Evolutionary conservation across 495 filamentous ascomycete species (phyloP), one percentile per base, ranked within the genome.

Genomic region (Niebla homalea): DNA sequence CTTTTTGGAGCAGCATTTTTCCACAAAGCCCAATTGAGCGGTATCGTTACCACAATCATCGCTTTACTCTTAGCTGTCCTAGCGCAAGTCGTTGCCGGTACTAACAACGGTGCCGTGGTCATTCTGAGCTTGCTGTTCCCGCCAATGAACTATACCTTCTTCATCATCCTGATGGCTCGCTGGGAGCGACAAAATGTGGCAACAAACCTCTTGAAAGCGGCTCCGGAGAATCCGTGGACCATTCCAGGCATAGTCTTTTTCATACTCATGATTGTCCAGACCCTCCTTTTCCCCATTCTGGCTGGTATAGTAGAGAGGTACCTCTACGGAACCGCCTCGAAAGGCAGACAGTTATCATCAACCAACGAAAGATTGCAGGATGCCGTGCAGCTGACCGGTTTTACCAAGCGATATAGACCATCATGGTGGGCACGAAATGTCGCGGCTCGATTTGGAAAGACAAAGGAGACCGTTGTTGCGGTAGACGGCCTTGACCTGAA

Each of bases 391-490:
- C 66, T 93, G 0, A 68, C 75, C 0, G 69, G 65, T 3, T 87
- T 92, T 50, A 83, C 78, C 15, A 93, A 93, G 65, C 64, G 77
- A 16, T 94, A 90, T 57, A 64, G 61, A 26, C 85, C 87, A 0
- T 77, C 73, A 43, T 73, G 73, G 66, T 66, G 85, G 42, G 70
- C 70, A 4, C 72, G 76, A 14, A 59, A 62, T 22, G 42, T 71
- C 43, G 61, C 62, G 11, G 42, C 44, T 2, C 49, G 75, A 18
- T 77, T 87, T 52, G 69, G 74, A 1, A 73, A 72, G 51, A 70
- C 68, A 7, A 74, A 71, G 41, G 73, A 80, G 16, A 75, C 74
- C 3, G 86, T 93, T 1, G 60, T 80, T 11, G 88, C 88, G 2
- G 88, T 94, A 18, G 68, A 85, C 48, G 59, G 74, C 37, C 66